Percentiles rank a stretch among this genome's conserved stretches.
Conservation (phyloP, 2,329 filamentous ascomycete genomes). For the Stachybotrys echinatus region DNA sequence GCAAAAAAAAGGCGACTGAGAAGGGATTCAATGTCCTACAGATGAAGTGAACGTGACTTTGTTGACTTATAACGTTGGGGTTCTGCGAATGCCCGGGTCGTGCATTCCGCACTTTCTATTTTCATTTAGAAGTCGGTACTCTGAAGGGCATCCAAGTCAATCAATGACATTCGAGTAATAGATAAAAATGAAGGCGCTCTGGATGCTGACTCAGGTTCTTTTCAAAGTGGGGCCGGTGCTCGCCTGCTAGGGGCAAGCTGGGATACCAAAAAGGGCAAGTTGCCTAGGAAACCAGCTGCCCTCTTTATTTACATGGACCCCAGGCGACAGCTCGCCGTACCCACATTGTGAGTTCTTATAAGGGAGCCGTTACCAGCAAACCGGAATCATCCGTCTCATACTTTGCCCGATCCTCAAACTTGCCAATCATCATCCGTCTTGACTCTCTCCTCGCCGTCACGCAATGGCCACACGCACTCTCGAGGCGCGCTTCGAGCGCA, state of each 20-base stretch:
- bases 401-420: background rate
- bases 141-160: no score
- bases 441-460: background rate
- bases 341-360: background rate
- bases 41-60: no score
- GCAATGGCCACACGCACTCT: conserved; percentile 70
- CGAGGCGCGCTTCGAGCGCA: conserved; percentile 83
- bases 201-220: background rate
- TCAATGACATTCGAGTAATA: no score
- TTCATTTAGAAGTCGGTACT: no score
- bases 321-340: background rate
- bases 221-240: background rate
- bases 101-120: no score
- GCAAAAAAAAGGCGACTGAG: no score
- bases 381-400: background rate
- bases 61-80: no score
- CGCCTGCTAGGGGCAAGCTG: no score
- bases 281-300: background rate
- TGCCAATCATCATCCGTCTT: background rate
- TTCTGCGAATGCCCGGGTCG: no score
- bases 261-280: background rate
- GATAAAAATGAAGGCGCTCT: no score
- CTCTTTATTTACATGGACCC: background rate
- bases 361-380: background rate
- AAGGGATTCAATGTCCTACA: no score